Percentiles rank a stretch among this genome's conserved stretches.
These are phyloP conservation scores for Phaeosphaeriaceae sp. DNA, from an alignment of 2,329 filamentous ascomycete genomes.

Conservation along the genomic window DNA sequence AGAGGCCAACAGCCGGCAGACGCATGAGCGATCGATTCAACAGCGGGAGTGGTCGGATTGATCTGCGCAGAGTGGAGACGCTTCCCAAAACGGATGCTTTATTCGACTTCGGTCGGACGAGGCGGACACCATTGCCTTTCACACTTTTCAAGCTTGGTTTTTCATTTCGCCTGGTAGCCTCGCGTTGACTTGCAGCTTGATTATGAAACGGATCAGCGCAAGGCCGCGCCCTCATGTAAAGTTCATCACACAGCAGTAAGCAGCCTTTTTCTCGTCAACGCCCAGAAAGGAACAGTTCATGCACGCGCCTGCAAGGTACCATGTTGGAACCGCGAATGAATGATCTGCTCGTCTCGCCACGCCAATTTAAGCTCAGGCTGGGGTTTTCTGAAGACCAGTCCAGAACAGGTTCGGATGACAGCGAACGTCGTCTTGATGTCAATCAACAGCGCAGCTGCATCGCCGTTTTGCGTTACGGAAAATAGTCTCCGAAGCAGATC, in stretches of 20 bases:
- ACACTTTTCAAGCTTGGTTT: no score
- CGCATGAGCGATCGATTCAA: background rate
- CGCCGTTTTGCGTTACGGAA: slow-evolving; percentile 5
- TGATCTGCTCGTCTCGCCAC: slow-evolving; percentile 11
- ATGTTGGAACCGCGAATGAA: slow-evolving; percentile 5
- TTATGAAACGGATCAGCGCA: slow-evolving; percentile 19
- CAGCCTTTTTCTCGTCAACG: slow-evolving; percentile 1
- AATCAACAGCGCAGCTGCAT: slow-evolving; percentile 1
- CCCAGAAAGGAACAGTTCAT: slow-evolving; percentile 11
- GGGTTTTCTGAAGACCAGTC: background rate
- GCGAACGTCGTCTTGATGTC: slow-evolving; percentile 4
- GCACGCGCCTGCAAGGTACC: slow-evolving; percentile 17
- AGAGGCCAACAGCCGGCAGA: no score
- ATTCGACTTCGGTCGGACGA: slow-evolving; percentile 7
- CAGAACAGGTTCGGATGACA: slow-evolving; percentile 9
- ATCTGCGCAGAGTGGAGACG: no score
- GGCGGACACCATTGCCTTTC: slow-evolving; percentile 7
- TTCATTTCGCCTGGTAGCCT: slow-evolving; percentile 1
- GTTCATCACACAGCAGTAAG: background rate
- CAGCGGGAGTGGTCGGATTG: background rate
- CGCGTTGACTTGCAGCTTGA: slow-evolving; percentile 5
- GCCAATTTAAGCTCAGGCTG: background rate
- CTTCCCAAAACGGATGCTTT: slow-evolving; percentile 2
- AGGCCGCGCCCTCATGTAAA: background rate
- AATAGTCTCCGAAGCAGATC: slow-evolving; percentile 8